A percentile compares a stretch with the other conserved stretches of the same genome.
These are phyloP conservation scores for Syzygium syzygioides DNA, from an alignment of 441 rosid genomes.

Conservation along the genomic window DNA sequence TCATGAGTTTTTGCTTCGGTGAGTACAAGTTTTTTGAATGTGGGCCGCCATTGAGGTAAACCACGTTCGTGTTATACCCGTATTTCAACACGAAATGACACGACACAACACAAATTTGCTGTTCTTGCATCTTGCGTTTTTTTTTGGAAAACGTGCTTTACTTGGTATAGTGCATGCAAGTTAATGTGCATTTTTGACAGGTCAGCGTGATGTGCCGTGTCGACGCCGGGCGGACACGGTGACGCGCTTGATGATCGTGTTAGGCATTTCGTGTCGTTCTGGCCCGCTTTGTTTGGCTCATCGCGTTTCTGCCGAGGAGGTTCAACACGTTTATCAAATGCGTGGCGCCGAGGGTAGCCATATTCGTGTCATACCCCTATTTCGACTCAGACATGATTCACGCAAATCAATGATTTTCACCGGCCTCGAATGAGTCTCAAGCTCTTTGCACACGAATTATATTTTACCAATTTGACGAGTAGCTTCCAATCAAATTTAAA, in stretches of 20 bases:
- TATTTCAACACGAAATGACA: not conserved
- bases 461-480: not conserved
- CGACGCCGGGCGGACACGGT: accelerated
- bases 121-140: not conserved
- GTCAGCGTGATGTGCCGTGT: accelerated
- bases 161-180: accelerated
- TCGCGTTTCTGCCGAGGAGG: not conserved
- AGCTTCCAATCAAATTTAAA: not conserved
- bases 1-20: not conserved
- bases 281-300: not conserved
- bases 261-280: not conserved
- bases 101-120: not conserved
- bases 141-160: not conserved
- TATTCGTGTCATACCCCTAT: not conserved
- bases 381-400: not conserved
- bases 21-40: not conserved
- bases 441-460: not conserved
- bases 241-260: not conserved
- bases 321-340: too few relatives aligned
- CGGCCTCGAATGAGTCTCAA: not conserved
- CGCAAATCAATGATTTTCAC: accelerated
- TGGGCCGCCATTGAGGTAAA: not conserved
- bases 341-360: too few relatives aligned
- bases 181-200: not conserved
- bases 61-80: accelerated